These are phyloP conservation scores for Grigorovia humatica DNA, from an alignment of 805 yeast species.

Conservation along the genomic window DNA sequence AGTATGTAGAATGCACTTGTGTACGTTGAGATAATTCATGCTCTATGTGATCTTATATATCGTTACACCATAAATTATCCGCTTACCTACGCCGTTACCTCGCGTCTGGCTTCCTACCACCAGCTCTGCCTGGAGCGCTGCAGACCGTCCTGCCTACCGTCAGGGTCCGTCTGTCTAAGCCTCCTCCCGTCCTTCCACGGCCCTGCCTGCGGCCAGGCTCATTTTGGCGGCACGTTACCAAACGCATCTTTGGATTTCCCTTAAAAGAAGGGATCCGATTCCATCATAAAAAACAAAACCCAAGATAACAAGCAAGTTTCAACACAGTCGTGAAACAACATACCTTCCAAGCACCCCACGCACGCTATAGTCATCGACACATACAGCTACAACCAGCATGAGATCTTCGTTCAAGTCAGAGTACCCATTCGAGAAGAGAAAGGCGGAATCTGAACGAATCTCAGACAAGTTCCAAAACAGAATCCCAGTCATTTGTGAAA, in stretches of 20 bases:
- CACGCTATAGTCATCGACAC: neutral
- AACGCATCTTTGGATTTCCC: neutral
- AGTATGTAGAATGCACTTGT: neutral
- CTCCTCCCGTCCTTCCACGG: neutral
- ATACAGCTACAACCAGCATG: slow-evolving; percentile 10
- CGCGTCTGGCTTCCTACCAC: neutral
- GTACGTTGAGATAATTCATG: neutral
- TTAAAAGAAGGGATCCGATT: neutral
- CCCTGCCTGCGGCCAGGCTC: neutral
- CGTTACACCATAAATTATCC: neutral
- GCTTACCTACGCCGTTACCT: neutral
- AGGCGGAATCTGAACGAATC: slow-evolving; percentile 88
- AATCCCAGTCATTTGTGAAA: slow-evolving; percentile 93
- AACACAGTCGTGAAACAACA: too few relatives aligned
- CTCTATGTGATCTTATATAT: neutral
- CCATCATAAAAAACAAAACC: neutral
- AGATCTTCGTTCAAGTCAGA: slow-evolving; percentile 39
- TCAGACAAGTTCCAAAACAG: slow-evolving; percentile 82
- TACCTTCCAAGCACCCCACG: too few relatives aligned
- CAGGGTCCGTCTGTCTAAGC: neutral
- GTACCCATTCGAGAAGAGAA: slow-evolving; percentile 89
- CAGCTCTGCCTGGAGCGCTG: neutral
- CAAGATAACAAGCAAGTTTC: too few relatives aligned
- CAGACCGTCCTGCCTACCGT: too few relatives aligned
- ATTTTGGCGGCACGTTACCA: neutral